Conservation (phyloP, 2,329 filamentous ascomycete genomes). For the Diplodia sapinea region DNA sequence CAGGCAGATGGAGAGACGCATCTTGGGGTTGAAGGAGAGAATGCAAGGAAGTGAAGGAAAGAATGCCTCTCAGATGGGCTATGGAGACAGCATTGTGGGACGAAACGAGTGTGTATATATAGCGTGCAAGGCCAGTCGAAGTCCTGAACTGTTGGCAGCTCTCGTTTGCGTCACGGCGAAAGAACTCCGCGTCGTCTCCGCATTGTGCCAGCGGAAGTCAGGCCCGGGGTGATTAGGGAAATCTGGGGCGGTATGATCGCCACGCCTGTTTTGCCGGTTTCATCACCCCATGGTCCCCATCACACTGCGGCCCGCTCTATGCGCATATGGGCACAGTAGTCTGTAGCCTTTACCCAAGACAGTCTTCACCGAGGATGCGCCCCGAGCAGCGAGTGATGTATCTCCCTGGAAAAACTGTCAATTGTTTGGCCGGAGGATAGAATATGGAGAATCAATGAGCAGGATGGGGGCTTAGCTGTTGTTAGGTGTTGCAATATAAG, state of each 20-base stretch:
- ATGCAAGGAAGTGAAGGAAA: not conserved
- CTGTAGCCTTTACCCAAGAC: not conserved
- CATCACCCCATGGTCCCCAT: not conserved
- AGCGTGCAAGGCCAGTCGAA: not conserved
- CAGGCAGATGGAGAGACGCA: slow-evolving; percentile 35
- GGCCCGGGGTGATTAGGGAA: slow-evolving; percentile 25
- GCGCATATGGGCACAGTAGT: not conserved
- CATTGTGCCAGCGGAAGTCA: slow-evolving; percentile 4
- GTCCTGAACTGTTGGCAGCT: not conserved
- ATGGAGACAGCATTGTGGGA: no score
- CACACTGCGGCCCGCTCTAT: not conserved
- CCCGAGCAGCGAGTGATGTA: not conserved
- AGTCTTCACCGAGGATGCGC: no score
- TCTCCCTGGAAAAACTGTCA: not conserved
- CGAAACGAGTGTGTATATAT: not conserved
- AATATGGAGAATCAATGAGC: not conserved
- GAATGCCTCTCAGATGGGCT: slow-evolving; percentile 4
- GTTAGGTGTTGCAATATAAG: not conserved
- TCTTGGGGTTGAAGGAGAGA: slow-evolving; percentile 24
- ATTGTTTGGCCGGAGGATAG: not conserved
- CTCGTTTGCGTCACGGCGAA: slow-evolving; percentile 23
- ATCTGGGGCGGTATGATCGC: slow-evolving; percentile 16
- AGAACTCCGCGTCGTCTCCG: slow-evolving; percentile 9
- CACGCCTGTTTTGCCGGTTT: slow-evolving; percentile 3
- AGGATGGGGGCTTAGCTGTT: not conserved